Base-by-base conservation (phyloP, 768 basidiomycete genomes). In the Trametes cubensis region DNA sequence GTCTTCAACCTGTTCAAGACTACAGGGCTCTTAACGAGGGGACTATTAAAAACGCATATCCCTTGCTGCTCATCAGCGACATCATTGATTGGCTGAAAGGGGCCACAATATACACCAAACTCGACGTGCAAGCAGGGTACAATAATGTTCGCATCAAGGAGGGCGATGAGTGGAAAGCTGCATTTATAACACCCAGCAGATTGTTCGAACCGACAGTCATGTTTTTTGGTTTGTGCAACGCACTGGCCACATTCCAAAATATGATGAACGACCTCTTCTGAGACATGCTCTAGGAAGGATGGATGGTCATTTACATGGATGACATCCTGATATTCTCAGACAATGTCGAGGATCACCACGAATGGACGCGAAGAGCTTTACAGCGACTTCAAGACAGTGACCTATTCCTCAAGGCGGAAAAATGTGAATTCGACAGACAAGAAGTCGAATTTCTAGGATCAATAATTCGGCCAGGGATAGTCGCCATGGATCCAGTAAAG, bases 71-170 rank as follows among this genome's bases (percentile, higher is more conserved):
- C 66, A 77, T 71, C 56, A 53, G 28, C 11, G 71, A 72, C 49
- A 52, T 67, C 40, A 67, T 67, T 62, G 69, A 69, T 62, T 66
- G 60, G 42, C 60, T 72, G 25, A 15, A 42, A 21, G 49, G 63
- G 47, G 67, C 66, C 28, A 60, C 65, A 49, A 51, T 51, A 54
- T 74, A 72, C 51, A 71, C 70, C 14, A 72, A 69, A 44, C 15
- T 73, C 15, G 70, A 79, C 61, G 54, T 78, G 10, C 50, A 62
- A 0, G 69, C 67, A 47, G 77, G 72, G 0, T 80, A 76, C 42
- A 73, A 79, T 51, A 74, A 74, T 49, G 59, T 66, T 13, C n/a
- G 62, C 15, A 66, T 66, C 42, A 51, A 61, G 23, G 45, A 56
- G 3, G 62, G 58, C 18, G 58, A 73, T 41, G 67, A 71, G 40